A percentile compares a stretch with the other conserved stretches of the same genome.
phyloP scores from a whole-genome alignment of 257 asterid genomes.

The Solanum raphanifolium region DNA sequence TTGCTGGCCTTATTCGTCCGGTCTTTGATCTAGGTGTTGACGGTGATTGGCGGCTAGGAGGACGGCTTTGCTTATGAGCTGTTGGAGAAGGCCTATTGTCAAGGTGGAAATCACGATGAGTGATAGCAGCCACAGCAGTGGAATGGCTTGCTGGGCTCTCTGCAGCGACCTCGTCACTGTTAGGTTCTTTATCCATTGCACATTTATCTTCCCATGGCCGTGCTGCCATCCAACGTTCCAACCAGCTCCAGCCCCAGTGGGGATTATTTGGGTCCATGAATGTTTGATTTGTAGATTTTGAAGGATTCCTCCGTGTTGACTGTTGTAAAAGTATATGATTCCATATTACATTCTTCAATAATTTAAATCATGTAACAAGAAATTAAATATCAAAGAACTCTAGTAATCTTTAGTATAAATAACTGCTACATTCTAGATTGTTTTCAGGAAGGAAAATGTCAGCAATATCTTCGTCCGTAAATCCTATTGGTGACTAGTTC shows the following conservation, averaged over 20 bases:
- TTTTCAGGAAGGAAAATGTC: background rate
- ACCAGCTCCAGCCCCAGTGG: constrained; percentile 90
- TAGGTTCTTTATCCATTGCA: constrained; percentile 35
- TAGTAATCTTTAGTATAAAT: background rate
- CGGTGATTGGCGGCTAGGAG: constrained; percentile 49
- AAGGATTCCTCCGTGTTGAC: constrained; percentile 40
- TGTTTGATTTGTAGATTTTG: constrained; percentile 41
- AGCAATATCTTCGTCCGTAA: background rate
- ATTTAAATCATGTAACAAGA: background rate
- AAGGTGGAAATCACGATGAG: constrained; percentile 1
- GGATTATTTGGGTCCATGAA: constrained; percentile 67
- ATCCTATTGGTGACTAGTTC: background rate
- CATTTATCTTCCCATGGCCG: constrained; percentile 55
- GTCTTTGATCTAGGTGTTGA: constrained; percentile 51
- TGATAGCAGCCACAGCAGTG: constrained; percentile 7
- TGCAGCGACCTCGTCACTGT: constrained; percentile 16
- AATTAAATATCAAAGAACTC: background rate
- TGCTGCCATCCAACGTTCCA: constrained; percentile 81
- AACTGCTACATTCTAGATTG: background rate
- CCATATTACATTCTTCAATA: background rate
- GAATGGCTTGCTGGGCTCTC: constrained; percentile 22
- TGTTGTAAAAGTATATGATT: background rate
- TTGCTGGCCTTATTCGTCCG: constrained; percentile 19
- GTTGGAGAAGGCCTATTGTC: constrained; percentile 28
- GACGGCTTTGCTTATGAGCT: constrained; percentile 25